Percentiles rank a stretch among this genome's conserved stretches.
These are phyloP conservation scores for Lodderomyces beijingensis DNA, from an alignment of 1,139 yeast species.

Conservation along the genomic window DNA sequence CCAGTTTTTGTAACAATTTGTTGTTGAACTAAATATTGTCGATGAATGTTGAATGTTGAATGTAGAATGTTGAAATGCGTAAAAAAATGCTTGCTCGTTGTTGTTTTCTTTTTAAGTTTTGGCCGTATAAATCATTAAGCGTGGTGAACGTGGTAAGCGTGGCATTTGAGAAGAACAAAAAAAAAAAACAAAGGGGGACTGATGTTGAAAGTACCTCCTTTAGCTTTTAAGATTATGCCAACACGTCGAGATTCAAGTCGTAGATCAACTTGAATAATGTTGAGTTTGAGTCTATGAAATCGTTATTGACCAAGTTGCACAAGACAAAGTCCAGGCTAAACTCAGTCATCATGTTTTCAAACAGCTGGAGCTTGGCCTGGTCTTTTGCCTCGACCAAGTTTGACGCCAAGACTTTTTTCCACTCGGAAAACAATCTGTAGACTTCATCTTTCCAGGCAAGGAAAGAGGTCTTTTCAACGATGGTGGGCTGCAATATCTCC, in stretches of 20 bases:
- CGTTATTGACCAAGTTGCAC: conserved; percentile 89
- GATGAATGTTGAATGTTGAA: not conserved
- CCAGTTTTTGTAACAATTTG: too few species aligned
- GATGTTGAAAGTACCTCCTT: conserved; percentile 4
- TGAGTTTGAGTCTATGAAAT: conserved; percentile 52
- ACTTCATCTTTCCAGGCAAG: conserved; percentile 98
- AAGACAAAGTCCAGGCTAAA: conserved; percentile 63
- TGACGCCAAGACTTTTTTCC: conserved; percentile 56
- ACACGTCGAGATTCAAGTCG: conserved; percentile 20
- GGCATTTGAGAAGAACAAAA: too few species aligned
- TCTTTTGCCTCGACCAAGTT: conserved; percentile 32
- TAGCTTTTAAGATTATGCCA: conserved; percentile 6
- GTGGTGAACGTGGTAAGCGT: too few species aligned
- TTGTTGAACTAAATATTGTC: too few species aligned
- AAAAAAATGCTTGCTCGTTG: not conserved
- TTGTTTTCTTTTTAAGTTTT: not conserved
- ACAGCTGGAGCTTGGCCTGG: conserved; percentile 22
- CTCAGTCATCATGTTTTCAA: conserved; percentile 40
- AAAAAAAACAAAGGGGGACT: conserved; percentile 1
- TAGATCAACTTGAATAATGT: conserved; percentile 43
- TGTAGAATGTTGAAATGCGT: not conserved
- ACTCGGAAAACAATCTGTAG: conserved; percentile 74
- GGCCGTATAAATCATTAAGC: not conserved
- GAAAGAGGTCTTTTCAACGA: conserved; percentile 84
- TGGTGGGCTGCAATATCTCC: conserved; percentile 87